Conservation (phyloP, 257 asterid genomes). For the Thymus mandschuricus region DNA sequence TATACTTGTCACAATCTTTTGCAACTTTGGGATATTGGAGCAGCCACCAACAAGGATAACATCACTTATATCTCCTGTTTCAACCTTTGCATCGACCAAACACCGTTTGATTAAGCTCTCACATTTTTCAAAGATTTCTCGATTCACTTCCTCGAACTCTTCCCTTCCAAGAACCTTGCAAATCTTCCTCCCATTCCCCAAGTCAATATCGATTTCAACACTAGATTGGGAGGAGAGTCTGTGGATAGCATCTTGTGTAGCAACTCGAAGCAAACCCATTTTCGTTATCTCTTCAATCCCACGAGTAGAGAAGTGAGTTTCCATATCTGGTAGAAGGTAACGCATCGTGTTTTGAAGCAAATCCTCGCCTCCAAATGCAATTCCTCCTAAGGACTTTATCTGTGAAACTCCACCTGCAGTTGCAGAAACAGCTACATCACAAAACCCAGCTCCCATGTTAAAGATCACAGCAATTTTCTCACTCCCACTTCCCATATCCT, state of each 20-base stretch:
- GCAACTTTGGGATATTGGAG: slow-evolving; percentile 65
- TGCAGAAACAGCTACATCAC: slow-evolving; percentile 78
- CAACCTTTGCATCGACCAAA: slow-evolving; percentile 63
- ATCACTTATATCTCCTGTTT: slow-evolving; percentile 53
- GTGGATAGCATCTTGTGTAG: slow-evolving; percentile 79
- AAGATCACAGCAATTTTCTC: slow-evolving; percentile 78
- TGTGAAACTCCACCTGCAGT: slow-evolving; percentile 89
- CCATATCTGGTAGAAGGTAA: slow-evolving; percentile 65
- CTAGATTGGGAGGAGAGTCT: slow-evolving; percentile 51
- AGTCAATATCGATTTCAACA: slow-evolving; percentile 55
- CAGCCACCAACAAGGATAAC: slow-evolving; percentile 86
- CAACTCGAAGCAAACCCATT: slow-evolving; percentile 78
- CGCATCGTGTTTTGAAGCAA: slow-evolving; percentile 70
- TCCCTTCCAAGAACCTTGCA: slow-evolving; percentile 48
- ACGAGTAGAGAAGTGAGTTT: slow-evolving; percentile 53
- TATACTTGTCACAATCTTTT: slow-evolving; percentile 34
- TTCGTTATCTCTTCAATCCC: slow-evolving; percentile 63
- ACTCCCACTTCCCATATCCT: slow-evolving; percentile 61
- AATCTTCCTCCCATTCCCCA: slow-evolving; percentile 60
- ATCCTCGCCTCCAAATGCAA: slow-evolving; percentile 81
- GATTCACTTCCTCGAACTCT: slow-evolving; percentile 70
- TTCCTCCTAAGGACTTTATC: slow-evolving; percentile 73
- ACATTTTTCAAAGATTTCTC: slow-evolving; percentile 59
- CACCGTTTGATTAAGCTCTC: slow-evolving; percentile 52
- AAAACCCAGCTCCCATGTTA: slow-evolving; percentile 94